Evolutionary conservation across 306 rosid species (phyloP), one percentile per base, ranked within the genome.

Genomic region (Dryas alaskensis): DNA sequence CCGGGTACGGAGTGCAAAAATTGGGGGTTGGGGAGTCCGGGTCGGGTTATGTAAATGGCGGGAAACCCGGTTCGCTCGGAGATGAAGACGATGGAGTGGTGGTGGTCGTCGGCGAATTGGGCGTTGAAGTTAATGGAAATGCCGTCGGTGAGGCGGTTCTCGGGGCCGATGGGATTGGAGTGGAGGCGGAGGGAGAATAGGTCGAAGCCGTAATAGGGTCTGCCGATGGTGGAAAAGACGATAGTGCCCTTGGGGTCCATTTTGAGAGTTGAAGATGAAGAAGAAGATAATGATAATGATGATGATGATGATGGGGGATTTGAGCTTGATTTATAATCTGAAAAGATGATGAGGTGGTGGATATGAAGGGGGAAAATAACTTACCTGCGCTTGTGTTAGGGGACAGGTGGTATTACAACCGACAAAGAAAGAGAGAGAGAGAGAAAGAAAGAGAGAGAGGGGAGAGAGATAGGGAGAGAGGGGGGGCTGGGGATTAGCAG

Each of bases 61-160:
- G 96, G 81, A 0, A 84, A 69, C 0, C 97, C 97, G 22, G 87
- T 78, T 75, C 97, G 50, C 73, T 93, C 97, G 4, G 96, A 93
- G 50, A 89, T 47, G 60, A 91, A 93, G 19, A 91, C 89, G 42
- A 93, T 7, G 19, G 72, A 69, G 3, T 55, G 72, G 17, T 31
- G 22, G 12, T 71, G 19, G 27, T 73, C 44, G 3, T 82, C 80
- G 1, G 79, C 9, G 67, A 93, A 93, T 8, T 91, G 96, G 25
- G 90, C 92, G 4, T 93, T 93, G 87, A 86, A 86, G 68, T 93
- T 93, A 65, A 93, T 14, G 42, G 98, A 93, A 49, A 60, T 16
- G n/a, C 88, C 89, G 31, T 93, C 98, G 17, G 97, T 79, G 85
- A 89, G 87, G 51, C 81, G 83, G 68, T 22, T 79, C 13, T 90